These are phyloP conservation scores for Claviceps monticola DNA, from an alignment of 2,329 filamentous ascomycete species.

Conservation along the genomic window DNA sequence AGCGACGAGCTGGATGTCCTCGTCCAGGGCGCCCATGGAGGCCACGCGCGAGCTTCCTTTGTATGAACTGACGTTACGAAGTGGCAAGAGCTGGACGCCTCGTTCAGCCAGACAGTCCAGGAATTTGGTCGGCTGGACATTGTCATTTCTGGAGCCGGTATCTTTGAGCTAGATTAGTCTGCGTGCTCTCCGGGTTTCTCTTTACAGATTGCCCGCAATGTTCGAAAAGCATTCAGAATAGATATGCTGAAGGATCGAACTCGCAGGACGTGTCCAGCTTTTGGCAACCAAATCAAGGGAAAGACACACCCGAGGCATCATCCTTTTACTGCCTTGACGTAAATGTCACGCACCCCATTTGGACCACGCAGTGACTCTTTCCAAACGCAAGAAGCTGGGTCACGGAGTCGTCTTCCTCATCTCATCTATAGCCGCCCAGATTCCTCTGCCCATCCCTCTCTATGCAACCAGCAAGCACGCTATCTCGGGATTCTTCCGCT, in stretches of 20 bases:
- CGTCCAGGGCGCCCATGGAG: not conserved
- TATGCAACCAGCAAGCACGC: constrained; percentile 18
- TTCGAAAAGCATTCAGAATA: no score
- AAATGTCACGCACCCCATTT: constrained; percentile 19
- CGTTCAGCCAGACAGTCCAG: constrained; percentile 15
- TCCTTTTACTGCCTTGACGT: constrained; percentile 12
- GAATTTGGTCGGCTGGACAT: constrained; percentile 4
- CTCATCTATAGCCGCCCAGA: constrained; percentile 14
- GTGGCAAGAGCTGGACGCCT: constrained; percentile 16
- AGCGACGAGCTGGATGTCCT: constrained; percentile 16
- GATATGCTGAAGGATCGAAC: no score
- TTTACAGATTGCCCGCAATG: not conserved
- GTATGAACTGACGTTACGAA: constrained; percentile 22
- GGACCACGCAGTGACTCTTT: constrained; percentile 16
- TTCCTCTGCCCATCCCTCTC: constrained; percentile 12
- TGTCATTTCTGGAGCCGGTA: constrained; percentile 2
- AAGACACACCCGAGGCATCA: constrained; percentile 1
- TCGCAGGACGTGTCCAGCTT: constrained; percentile 3
- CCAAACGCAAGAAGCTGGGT: constrained; percentile 8
- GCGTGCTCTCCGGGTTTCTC: not conserved
- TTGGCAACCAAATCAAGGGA: constrained; percentile 1
- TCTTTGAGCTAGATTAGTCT: constrained; percentile 2
- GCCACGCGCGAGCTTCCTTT: constrained; percentile 17
- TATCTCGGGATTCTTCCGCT: constrained; percentile 19
- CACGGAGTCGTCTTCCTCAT: constrained; percentile 13